Evolutionary conservation across 352 stramenopile genomes (phyloP), one percentile per base, ranked within the genome.

Genomic region (Pythium dissimile): DNA sequence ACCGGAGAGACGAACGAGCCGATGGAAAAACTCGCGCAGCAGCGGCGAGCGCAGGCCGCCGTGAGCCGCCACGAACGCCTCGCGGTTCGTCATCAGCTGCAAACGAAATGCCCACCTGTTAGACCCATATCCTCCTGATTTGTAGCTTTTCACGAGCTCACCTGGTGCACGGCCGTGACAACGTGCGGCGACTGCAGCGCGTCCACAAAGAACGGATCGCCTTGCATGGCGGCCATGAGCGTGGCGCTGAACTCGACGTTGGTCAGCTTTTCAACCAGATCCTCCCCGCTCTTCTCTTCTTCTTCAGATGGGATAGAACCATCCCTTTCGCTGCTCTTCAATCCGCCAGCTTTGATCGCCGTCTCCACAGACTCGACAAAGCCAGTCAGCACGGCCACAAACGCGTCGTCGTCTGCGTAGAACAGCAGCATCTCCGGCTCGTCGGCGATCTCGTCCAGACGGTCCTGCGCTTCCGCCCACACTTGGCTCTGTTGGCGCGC

Each of bases 371-470:
- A 15, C 18, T 45, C 31, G 31, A 89, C 54, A 65, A 88, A 87
- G 15, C 18, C 30, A 21, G 67, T 62, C 9, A 88, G 45, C 2
- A 23, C 35, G 5, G 23, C 42, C n/a, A 71, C 59, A 43, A 88
- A 86, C 21, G 31, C 65, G 15, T 57, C 50, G 35, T 86, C 68
- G 46, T 89, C 80, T 9, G 72, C 47, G 57, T 89, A 80, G 37
- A 89, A 89, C 30, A 89, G 54, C 28, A 89, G 46, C 62, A 89
- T 37, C 49, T 87, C 80, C 0, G 80, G 80, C 50, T 82, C 77
- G n/a, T 88, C 80, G 16, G 72, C 73, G 53, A 89, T 71, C 49
- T 88, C 80, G 16, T 84, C 64, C 26, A 89, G 65, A 10, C 58
- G 72, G 24, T 76, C 68, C 7, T 53, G 60, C 24, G 75, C 54